phyloP scores from a whole-genome alignment of 805 yeast genomes.

The Wickerhamomyces queroliae region DNA sequence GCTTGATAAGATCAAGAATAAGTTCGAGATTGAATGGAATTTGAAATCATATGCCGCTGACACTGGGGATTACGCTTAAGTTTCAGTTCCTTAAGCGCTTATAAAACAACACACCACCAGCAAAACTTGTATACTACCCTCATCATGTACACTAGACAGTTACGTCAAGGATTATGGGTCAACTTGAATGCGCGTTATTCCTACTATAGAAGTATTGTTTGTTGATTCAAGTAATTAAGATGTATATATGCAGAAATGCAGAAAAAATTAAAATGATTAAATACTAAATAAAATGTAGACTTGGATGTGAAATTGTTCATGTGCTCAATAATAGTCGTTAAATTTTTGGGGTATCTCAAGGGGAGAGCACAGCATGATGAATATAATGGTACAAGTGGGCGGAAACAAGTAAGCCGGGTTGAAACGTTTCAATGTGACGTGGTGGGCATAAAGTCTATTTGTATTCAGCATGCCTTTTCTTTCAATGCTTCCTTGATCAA shows the following conservation, averaged over 20 bases:
- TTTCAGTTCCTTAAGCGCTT: not conserved
- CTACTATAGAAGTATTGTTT: no score
- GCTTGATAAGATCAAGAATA: constrained; percentile 64
- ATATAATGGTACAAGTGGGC: no score
- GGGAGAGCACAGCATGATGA: not conserved
- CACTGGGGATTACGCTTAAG: constrained; percentile 26
- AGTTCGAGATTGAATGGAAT: constrained; percentile 90
- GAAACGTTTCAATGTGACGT: not conserved
- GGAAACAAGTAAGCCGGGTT: no score
- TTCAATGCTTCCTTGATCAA: constrained; percentile 65
- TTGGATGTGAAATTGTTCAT: no score
- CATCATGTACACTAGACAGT: not conserved
- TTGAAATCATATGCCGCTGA: constrained; percentile 67
- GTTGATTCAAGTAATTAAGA: no score
- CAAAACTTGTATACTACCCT: no score
- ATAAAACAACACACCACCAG: no score
- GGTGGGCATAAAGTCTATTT: not conserved
- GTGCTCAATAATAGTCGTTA: no score
- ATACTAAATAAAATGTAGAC: no score
- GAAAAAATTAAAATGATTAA: not conserved
- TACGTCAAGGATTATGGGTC: no score
- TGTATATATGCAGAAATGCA: not conserved
- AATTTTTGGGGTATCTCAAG: constrained; percentile 2
- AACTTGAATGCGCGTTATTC: no score
- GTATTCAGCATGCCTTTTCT: constrained; percentile 17